These are phyloP conservation scores for Alternaria sp. DNA, from an alignment of 2,329 filamentous ascomycete genomes.

Conservation along the genomic window DNA sequence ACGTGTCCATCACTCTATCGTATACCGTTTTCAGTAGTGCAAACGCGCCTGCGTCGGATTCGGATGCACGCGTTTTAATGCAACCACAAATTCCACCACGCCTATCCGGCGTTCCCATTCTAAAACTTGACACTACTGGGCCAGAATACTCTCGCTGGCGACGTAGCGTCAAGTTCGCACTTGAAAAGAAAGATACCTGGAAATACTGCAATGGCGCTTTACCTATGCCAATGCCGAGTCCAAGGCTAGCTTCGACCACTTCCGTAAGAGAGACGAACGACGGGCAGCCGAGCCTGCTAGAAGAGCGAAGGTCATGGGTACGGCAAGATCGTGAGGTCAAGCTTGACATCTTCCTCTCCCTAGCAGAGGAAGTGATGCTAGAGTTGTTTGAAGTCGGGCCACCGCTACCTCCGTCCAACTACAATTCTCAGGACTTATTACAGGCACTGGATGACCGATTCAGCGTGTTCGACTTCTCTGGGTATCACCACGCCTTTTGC, in stretches of 20 bases:
- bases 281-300: conserved; percentile 43
- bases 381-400: conserved; percentile 49
- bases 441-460: conserved; percentile 44
- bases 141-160: conserved; percentile 47
- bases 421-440: conserved; percentile 47
- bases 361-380: conserved; percentile 50
- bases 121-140: conserved; percentile 38
- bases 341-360: conserved; percentile 49
- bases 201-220: conserved; percentile 44
- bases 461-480: conserved; percentile 42
- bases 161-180: conserved; percentile 42
- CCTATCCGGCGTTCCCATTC: conserved; percentile 42
- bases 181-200: conserved; percentile 46
- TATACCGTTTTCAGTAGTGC: background rate
- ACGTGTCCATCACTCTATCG: background rate
- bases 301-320: conserved; percentile 48
- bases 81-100: conserved; percentile 36
- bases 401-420: conserved; percentile 44
- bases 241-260: conserved; percentile 30
- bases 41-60: background rate
- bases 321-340: conserved; percentile 50
- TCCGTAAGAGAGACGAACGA: conserved; percentile 30
- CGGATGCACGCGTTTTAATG: conserved; percentile 18
- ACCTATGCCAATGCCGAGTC: conserved; percentile 49
- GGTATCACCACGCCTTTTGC: conserved; percentile 51